phyloP scores from a whole-genome alignment of 2,329 filamentous ascomycete species.

The Colletotrichum plurivorum region DNA sequence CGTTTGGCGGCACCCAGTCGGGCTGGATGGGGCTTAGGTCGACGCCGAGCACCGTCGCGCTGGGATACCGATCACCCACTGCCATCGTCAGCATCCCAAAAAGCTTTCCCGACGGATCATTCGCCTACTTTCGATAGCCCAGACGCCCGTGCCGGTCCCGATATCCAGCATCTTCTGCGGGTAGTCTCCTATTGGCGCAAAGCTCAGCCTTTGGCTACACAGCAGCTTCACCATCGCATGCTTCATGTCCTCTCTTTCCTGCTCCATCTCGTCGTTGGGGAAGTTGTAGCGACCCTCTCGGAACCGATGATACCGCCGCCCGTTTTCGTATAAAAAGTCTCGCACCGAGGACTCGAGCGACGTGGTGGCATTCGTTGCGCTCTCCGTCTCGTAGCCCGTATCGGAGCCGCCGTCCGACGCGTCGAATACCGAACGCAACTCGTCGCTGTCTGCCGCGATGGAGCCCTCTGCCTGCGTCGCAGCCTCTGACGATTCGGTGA shows the following conservation, averaged over 20 bases:
- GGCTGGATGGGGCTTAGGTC: constrained; percentile 74
- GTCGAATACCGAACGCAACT: constrained; percentile 40
- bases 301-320: constrained; percentile 71
- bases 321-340: constrained; percentile 68
- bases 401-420: constrained; percentile 47
- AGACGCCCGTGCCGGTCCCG: constrained; percentile 71
- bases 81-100: constrained; percentile 19
- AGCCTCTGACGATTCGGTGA: constrained; percentile 53
- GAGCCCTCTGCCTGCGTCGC: constrained; percentile 53
- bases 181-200: constrained; percentile 63
- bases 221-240: constrained; percentile 66
- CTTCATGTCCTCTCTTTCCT: constrained; percentile 71
- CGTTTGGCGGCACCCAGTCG: constrained; percentile 68
- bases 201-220: constrained; percentile 63
- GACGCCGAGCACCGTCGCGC: constrained; percentile 58
- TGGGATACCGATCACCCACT: constrained; percentile 56
- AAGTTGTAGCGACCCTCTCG: constrained; percentile 69
- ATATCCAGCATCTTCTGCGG: constrained; percentile 69
- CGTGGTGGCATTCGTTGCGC: constrained; percentile 53
- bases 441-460: constrained; percentile 53
- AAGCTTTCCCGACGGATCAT: constrained; percentile 15
- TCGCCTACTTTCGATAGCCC: constrained; percentile 68
- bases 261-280: constrained; percentile 72
- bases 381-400: constrained; percentile 56
- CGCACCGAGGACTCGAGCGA: constrained; percentile 58